Conservation (phyloP, 2,329 filamentous ascomycete species). For the Fusarium nematophilum region DNA sequence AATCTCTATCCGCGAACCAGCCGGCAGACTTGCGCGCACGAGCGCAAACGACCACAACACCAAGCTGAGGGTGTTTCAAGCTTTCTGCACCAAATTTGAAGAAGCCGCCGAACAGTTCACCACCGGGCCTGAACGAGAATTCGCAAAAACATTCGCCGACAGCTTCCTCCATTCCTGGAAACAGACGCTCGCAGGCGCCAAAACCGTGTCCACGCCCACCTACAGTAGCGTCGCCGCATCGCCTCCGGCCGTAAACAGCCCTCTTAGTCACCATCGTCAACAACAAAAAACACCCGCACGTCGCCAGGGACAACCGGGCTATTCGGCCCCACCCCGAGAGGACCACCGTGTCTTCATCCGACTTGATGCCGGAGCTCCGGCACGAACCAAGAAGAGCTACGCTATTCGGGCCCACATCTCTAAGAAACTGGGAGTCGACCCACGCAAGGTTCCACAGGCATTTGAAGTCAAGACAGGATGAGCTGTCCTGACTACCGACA, state of each 20-base stretch:
- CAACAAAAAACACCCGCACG: conserved; percentile 13
- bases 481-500: conserved; percentile 13
- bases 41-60: conserved; percentile 13
- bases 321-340: conserved; percentile 18
- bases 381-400: too few species aligned
- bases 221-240: conserved; percentile 12
- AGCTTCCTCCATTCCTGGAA: conserved; percentile 25
- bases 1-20: conserved; percentile 10
- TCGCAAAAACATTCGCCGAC: conserved; percentile 15
- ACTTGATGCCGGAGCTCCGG: conserved; percentile 20
- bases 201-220: neutral
- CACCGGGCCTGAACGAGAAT: conserved; percentile 12
- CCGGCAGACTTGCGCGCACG: conserved; percentile 7
- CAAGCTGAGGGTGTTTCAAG: conserved; percentile 21
- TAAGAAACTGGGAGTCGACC: conserved; percentile 20
- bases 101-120: conserved; percentile 18
- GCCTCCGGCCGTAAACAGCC: neutral
- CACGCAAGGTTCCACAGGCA: conserved; percentile 10
- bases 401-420: conserved; percentile 14
- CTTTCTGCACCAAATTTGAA: conserved; percentile 22
- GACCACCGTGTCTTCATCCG: conserved; percentile 29
- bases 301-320: conserved; percentile 21
- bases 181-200: conserved; percentile 4
- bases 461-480: conserved; percentile 20
- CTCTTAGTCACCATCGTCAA: neutral